Percentiles rank a stretch among this genome's conserved stretches.
Evolutionary conservation across 1,284 basidiomycete species (phyloP).

Genomic region (Sanghuangporus baumii): DNA sequence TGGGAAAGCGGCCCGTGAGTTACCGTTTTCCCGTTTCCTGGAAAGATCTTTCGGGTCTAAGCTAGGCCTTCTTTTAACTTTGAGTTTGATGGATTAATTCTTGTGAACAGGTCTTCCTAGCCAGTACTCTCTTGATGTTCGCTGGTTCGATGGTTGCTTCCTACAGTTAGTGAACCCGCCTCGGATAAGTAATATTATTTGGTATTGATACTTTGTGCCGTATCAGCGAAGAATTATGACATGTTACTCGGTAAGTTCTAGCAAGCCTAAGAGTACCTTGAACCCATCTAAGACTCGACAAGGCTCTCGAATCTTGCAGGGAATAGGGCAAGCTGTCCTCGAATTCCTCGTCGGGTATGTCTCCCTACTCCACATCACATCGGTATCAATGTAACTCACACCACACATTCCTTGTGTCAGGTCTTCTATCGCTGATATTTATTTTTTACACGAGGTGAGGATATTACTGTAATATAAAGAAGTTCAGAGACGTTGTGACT

Average conservation of each 20-base stretch:
- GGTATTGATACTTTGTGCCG: neutral
- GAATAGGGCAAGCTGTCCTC: constrained; percentile 28
- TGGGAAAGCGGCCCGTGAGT: constrained; percentile 17
- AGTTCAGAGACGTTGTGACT: neutral
- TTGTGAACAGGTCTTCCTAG: constrained; percentile 16
- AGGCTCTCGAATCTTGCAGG: constrained; percentile 26
- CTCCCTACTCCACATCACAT: neutral
- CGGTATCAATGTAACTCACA: neutral
- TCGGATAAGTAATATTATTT: neutral
- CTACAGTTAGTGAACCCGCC: constrained; percentile 8
- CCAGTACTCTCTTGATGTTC: constrained; percentile 21
- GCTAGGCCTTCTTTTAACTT: neutral
- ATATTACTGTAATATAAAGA: neutral
- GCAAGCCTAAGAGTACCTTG: neutral
- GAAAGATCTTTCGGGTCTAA: neutral
- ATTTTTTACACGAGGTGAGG: constrained; percentile 22
- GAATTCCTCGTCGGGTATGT: constrained; percentile 28
- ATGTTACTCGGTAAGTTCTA: constrained; percentile 17
- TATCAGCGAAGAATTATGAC: constrained; percentile 19
- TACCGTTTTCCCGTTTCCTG: neutral
- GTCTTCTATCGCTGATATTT: constrained; percentile 21
- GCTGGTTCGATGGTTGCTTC: constrained; percentile 20
- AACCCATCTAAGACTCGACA: neutral
- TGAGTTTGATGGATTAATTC: neutral
- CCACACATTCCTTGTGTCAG: neutral